Evolutionary conservation across 2,329 filamentous ascomycete species (phyloP).

Genomic region (Metarhizium sp.): DNA sequence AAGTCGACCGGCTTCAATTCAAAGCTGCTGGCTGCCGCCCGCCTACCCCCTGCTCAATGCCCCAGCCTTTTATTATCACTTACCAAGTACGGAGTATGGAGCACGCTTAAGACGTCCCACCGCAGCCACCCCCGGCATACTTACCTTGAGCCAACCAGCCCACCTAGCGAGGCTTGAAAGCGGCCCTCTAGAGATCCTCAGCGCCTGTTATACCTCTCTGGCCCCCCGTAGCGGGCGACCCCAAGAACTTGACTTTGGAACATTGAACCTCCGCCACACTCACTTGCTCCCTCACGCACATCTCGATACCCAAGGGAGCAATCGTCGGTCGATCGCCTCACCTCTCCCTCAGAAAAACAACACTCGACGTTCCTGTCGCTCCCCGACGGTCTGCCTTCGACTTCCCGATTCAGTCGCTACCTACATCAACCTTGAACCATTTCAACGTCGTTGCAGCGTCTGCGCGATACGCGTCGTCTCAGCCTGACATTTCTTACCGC

Average conservation of each 20-base stretch:
- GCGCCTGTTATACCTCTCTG: no score
- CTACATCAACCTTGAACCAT: background rate
- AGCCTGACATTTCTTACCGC: background rate
- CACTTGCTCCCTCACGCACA: background rate
- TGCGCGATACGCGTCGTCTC: background rate
- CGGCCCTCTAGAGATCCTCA: no score
- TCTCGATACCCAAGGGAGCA: conserved; percentile 1
- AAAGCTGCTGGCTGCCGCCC: background rate
- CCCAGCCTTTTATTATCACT: background rate
- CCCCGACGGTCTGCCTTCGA: background rate
- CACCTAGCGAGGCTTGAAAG: background rate
- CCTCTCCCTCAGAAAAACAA: background rate
- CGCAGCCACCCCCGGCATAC: background rate
- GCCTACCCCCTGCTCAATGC: background rate
- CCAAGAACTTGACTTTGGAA: no score
- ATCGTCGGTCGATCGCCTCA: background rate
- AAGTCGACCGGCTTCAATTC: background rate
- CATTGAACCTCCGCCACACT: background rate
- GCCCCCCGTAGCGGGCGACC: no score
- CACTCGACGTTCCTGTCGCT: background rate
- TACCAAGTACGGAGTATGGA: background rate
- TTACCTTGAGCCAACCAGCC: background rate
- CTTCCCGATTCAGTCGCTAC: background rate
- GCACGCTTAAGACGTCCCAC: background rate
- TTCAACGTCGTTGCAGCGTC: background rate